These are phyloP conservation scores for Sclerospora graminicola DNA, from an alignment of 352 stramenopile genomes.

Conservation along the genomic window DNA sequence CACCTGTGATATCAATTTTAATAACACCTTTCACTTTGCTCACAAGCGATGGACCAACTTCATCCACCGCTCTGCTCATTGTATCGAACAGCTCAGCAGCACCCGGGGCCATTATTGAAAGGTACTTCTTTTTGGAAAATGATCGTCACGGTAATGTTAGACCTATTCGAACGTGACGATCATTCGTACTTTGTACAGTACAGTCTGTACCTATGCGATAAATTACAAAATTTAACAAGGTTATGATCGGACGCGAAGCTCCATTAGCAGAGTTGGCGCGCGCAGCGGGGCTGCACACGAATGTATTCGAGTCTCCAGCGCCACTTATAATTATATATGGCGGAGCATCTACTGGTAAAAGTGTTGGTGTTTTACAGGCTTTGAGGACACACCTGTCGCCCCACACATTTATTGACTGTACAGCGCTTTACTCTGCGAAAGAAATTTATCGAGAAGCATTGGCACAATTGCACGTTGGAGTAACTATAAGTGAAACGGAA, in stretches of 20 bases:
- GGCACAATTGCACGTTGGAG: constrained; percentile 36
- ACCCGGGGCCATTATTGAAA: constrained; percentile 10
- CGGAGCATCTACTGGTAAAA: constrained; percentile 71
- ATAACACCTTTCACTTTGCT: constrained; percentile 70
- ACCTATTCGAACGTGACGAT: constrained; percentile 11
- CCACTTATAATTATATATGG: constrained; percentile 65
- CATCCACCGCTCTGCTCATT: constrained; percentile 56
- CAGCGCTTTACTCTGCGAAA: constrained; percentile 45
- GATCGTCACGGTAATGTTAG: no score
- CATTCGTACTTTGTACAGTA: not conserved
- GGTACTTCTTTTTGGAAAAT: no score
- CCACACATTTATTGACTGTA: constrained; percentile 62
- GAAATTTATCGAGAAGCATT: constrained; percentile 70
- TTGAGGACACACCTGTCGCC: constrained; percentile 22
- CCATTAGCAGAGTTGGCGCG: constrained; percentile 39
- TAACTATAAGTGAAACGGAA: constrained; percentile 1
- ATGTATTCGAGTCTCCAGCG: constrained; percentile 30
- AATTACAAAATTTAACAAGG: not conserved
- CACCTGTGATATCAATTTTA: constrained; percentile 67
- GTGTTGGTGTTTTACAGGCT: constrained; percentile 33
- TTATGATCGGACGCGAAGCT: constrained; percentile 44
- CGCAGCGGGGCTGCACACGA: constrained; percentile 30
- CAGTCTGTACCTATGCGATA: not conserved
- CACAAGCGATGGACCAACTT: constrained; percentile 59
- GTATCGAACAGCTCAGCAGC: constrained; percentile 58